phyloP scores from a whole-genome alignment of 2,329 filamentous ascomycete species.

The Penicillium oxalicum region DNA sequence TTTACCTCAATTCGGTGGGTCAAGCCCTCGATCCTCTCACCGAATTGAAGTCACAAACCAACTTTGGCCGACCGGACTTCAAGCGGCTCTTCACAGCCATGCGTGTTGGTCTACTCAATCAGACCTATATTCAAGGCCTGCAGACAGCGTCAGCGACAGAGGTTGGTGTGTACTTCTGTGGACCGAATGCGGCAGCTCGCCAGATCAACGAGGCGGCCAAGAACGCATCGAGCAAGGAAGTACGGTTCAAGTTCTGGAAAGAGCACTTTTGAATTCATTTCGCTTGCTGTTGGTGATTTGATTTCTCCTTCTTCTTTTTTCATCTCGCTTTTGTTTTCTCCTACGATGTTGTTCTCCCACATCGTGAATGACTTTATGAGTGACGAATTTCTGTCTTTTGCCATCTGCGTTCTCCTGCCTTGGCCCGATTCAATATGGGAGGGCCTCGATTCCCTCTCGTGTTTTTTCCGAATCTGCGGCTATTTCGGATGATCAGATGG shows the following conservation, averaged over 20 bases:
- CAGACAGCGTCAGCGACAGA: constrained; percentile 72
- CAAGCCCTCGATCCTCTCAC: constrained; percentile 84
- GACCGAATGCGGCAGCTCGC: constrained; percentile 71
- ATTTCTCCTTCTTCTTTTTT: neutral
- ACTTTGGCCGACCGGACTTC: constrained; percentile 94
- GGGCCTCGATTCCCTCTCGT: no score
- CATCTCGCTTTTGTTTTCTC: no score
- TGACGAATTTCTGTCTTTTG: constrained; percentile 17
- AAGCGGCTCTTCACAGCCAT: constrained; percentile 70
- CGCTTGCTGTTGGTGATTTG: neutral
- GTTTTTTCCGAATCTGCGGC: no score
- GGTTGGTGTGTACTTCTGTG: constrained; percentile 97
- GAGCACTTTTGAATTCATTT: constrained; percentile 61
- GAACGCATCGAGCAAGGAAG: constrained; percentile 64
- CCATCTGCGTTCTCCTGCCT: constrained; percentile 1
- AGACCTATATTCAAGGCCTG: constrained; percentile 76
- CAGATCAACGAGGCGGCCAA: constrained; percentile 80
- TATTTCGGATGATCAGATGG: constrained; percentile 4
- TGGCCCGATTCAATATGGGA: constrained; percentile 2
- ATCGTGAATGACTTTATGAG: constrained; percentile 17
- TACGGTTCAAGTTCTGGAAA: constrained; percentile 98
- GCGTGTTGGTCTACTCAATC: constrained; percentile 79
- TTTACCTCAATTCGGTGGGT: constrained; percentile 91
- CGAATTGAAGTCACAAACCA: constrained; percentile 80
- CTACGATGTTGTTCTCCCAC: neutral